These are phyloP conservation scores for Daedaleopsis nitida DNA, from an alignment of 768 basidiomycete species.

Conservation along the genomic window DNA sequence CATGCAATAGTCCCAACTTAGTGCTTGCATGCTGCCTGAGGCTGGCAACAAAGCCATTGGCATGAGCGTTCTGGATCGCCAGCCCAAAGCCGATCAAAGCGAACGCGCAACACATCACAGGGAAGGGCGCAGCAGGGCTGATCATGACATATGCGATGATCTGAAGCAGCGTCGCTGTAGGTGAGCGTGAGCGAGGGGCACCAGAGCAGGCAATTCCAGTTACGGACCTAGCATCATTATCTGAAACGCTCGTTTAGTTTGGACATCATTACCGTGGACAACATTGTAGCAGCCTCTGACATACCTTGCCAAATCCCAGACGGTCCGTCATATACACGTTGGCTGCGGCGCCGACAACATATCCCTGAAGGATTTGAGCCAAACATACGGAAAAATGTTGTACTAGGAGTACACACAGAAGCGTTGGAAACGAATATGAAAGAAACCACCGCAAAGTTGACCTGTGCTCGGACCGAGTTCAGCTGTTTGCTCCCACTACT, in stretches of 20 bases:
- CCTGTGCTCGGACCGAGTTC: slow-evolving; percentile 28
- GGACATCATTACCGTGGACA: not conserved
- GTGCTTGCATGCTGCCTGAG: slow-evolving; percentile 51
- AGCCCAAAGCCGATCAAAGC: slow-evolving; percentile 51
- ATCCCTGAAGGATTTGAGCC: slow-evolving; percentile 38
- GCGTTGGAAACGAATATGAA: slow-evolving; percentile 58
- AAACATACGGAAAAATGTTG: not conserved
- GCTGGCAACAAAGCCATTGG: slow-evolving; percentile 68
- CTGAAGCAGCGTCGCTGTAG: slow-evolving; percentile 53
- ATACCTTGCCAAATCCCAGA: slow-evolving; percentile 52
- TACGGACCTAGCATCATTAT: not conserved
- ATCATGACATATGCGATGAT: slow-evolving; percentile 55
- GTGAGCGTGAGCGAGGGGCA: too few species aligned
- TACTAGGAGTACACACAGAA: slow-evolving; percentile 33
- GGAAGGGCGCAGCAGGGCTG: slow-evolving; percentile 61
- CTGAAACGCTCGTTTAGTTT: not conserved
- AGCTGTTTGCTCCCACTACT: slow-evolving; percentile 2
- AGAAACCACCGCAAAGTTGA: slow-evolving; percentile 56
- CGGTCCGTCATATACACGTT: slow-evolving; percentile 51
- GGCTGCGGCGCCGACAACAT: slow-evolving; percentile 45
- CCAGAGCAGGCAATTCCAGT: not conserved
- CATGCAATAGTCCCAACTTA: slow-evolving; percentile 72
- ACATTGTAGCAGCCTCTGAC: not conserved
- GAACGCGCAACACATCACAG: slow-evolving; percentile 57
- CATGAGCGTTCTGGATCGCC: slow-evolving; percentile 61